Evolutionary conservation across 441 rosid genomes (phyloP), one percentile per base, ranked within the genome.

Genomic region (Populus hybrid): DNA sequence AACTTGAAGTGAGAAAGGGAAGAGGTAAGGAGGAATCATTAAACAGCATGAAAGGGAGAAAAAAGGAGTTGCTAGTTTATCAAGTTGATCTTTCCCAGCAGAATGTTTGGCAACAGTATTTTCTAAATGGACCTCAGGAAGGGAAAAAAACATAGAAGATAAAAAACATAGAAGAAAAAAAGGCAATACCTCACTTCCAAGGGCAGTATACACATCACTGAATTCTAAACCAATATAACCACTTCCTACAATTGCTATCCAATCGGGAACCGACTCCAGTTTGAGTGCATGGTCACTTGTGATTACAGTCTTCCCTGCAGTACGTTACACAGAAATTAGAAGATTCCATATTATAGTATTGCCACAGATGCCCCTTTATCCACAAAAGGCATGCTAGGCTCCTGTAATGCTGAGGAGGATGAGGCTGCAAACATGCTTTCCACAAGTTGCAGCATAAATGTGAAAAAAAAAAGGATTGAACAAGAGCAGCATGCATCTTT

Each of bases 141-240:
- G 46, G 67, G 28, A 36, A 28, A 72, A 57, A 65, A 7, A 38
- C 24, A 16, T 14, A 14, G 6, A 32, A 32, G 1, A 5, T 5
- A 32, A 32, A 32, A 5, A 73, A 57, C 20, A 2, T 16, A 68
- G 21, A n/a, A 10, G 10, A 69, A 38, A 24, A 68, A 38, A 3
- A 9, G 79, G 64, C 21, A 63, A 69, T 86, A 94, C 99, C 98
- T 95, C 99, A 84, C 99, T 94, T 66, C 99, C 98, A 81, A 94
- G 95, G 72, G 99, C 99, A 75, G 99, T 95, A 84, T 94, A 95
- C 46, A 95, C 99, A 85, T 95, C 99, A 83, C 99, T 94, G 83
- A 95, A 95, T 89, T 94, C 98, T 26, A 95, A 97, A 83, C 99
- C 99, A 81, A 95, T 95, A 81, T 95, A 95, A 77, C 99, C 99